A percentile compares a stretch with the other conserved stretches of the same genome.
Conservation (phyloP, 176 grass and related monocot genomes). For the Thalia dealbata region DNA sequence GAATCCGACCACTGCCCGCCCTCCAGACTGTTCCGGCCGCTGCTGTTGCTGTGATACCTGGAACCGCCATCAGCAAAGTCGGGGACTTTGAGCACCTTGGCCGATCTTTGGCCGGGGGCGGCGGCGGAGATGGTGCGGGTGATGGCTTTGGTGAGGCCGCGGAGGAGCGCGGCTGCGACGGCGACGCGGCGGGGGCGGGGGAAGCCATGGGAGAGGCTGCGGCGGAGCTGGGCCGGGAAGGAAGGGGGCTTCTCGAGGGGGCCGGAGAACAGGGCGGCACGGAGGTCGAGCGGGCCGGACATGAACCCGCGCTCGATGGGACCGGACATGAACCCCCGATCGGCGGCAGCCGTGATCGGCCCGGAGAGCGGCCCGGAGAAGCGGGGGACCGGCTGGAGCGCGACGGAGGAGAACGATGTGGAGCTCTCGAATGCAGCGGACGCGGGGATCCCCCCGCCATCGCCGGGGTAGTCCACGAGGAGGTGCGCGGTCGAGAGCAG, state of each 20-base stretch:
- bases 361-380: slow-evolving; percentile 58
- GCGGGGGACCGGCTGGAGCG: slow-evolving; percentile 55
- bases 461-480: slow-evolving; percentile 28
- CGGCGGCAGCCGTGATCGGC: slow-evolving; percentile 23
- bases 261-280: slow-evolving; percentile 46
- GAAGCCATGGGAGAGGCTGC: slow-evolving; percentile 59
- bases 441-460: slow-evolving; percentile 4
- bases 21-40: neutral
- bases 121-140: slow-evolving; percentile 7
- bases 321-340: slow-evolving; percentile 37
- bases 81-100: slow-evolving; percentile 2
- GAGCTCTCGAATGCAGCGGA: slow-evolving; percentile 67
- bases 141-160: slow-evolving; percentile 19
- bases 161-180: slow-evolving; percentile 10
- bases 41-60: neutral
- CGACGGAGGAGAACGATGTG: slow-evolving; percentile 64
- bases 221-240: slow-evolving; percentile 22
- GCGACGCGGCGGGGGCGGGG: slow-evolving; percentile 29
- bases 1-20: neutral
- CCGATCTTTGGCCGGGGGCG: neutral
- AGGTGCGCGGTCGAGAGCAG: slow-evolving; percentile 57
- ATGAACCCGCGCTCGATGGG: slow-evolving; percentile 57
- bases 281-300: slow-evolving; percentile 58
- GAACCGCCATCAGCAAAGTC: neutral
- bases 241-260: slow-evolving; percentile 26